Percentiles rank a stretch among this genome's conserved stretches.
Evolutionary conservation across 768 basidiomycete genomes (phyloP).

Genomic region (Amanita rubescens): DNA sequence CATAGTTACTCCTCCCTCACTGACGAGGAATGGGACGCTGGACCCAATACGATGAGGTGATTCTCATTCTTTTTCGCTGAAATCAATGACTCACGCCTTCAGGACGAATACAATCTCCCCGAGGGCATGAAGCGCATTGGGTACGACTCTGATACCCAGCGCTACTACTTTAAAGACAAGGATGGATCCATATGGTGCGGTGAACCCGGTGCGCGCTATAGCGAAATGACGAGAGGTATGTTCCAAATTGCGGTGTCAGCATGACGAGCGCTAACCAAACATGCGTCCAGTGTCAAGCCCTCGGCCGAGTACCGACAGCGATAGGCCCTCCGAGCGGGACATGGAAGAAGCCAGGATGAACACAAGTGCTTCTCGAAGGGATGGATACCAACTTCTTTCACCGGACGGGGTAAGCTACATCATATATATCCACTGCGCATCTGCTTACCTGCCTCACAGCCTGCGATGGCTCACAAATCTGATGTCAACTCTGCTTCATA

Average conservation of each 20-base stretch:
- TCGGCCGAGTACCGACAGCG: conserved; percentile 11
- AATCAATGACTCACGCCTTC: background rate
- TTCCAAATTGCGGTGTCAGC: background rate
- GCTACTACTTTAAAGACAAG: conserved; percentile 55
- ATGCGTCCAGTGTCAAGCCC: conserved; percentile 21
- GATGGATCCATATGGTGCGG: conserved; percentile 51
- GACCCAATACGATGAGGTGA: conserved; percentile 40
- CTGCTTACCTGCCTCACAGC: conserved; percentile 11
- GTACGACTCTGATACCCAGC: conserved; percentile 65
- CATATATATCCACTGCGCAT: background rate
- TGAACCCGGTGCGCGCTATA: conserved; percentile 56
- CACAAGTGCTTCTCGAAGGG: conserved; percentile 31
- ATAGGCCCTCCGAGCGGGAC: conserved; percentile 24
- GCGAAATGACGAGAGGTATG: conserved; percentile 45
- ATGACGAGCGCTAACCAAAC: background rate
- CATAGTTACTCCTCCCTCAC: background rate
- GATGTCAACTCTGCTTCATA: conserved; percentile 38
- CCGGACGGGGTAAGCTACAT: conserved; percentile 44
- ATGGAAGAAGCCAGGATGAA: conserved; percentile 39
- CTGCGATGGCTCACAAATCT: conserved; percentile 23
- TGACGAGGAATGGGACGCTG: conserved; percentile 28
- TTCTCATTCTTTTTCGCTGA: conserved; percentile 7
- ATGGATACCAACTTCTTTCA: conserved; percentile 51
- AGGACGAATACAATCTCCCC: conserved; percentile 48
- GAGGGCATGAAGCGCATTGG: conserved; percentile 62